Evolutionary conservation across 148 eudicot genomes (phyloP), one percentile per base, ranked within the genome.

Genomic region (Arctostaphylos glauca): DNA sequence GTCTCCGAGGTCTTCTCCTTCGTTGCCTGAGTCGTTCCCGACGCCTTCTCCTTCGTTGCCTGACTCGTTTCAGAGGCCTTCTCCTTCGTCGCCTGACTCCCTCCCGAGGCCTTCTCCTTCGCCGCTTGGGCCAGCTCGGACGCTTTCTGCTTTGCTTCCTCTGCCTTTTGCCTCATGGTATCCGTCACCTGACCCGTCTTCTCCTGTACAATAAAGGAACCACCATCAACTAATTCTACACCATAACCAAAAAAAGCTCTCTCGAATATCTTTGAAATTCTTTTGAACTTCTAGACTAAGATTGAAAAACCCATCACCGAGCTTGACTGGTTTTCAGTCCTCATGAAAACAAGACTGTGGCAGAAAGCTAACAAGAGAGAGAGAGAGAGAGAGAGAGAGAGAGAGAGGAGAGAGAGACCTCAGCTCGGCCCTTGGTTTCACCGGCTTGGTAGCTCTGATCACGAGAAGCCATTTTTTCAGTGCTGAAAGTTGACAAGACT

Each of bases 361-460:
- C 7, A 14, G 25, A n/a, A 1, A 71, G 15, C 38, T 9, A 3
- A 6, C 25, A 1, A 54, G 38, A 31, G 38, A 31, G 38, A 31
- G 38, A 31, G n/a, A n/a, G n/a, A n/a, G n/a, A n/a, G n/a, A n/a
- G n/a, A 54, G 38, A 31, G 38, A 31, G 38, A 31, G 38, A 31
- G n/a, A 31, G 38, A 31, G 38, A 31, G 38, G 38, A 31, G 38
- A 60, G 41, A 48, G 0, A 66, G 88, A 91, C 96, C 96, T 93
- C 87, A 78, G 97, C 90, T 15, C 82, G 89, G 60, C 96, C 95
- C 73, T 92, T 89, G 83, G 90, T 83, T 85, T 94, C 93, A 79
- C 95, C 95, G 74, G 87, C 93, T 50, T 68, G 86, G 91, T 87
- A 89, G 85, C 90, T 90, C 77, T 90, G 88, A 47, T 91, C 88